Conservation (phyloP, 2,329 filamentous ascomycete species). For the Diaporthe sp. region DNA sequence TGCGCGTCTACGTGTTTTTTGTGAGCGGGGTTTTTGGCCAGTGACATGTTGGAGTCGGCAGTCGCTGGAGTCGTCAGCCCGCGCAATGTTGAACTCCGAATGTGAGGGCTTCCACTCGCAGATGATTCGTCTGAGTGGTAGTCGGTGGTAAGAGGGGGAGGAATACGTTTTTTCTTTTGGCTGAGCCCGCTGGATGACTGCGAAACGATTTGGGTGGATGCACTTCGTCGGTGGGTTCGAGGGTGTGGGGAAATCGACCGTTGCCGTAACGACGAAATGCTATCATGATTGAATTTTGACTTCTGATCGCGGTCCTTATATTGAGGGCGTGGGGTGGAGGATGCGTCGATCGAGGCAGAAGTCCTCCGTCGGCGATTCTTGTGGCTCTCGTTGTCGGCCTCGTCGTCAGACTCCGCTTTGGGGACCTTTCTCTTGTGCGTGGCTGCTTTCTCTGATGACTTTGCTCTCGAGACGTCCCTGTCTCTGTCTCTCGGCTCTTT, state of each 20-base stretch:
- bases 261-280: constrained; percentile 50
- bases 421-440: constrained; percentile 68
- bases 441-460: constrained; percentile 61
- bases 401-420: constrained; percentile 71
- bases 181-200: constrained; percentile 68
- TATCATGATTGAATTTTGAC: constrained; percentile 52
- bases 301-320: constrained; percentile 49
- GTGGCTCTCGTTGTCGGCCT: constrained; percentile 65
- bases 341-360: constrained; percentile 56
- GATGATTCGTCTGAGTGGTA: constrained; percentile 79
- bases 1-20: constrained; percentile 94
- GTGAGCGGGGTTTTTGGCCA: constrained; percentile 77
- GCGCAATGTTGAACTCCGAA: constrained; percentile 70
- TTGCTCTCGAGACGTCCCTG: constrained; percentile 46
- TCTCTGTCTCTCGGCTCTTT: constrained; percentile 33
- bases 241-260: constrained; percentile 73
- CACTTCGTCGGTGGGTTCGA: constrained; percentile 72
- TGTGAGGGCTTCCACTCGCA: constrained; percentile 71
- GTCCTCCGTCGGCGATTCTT: constrained; percentile 69
- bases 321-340: constrained; percentile 33
- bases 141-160: constrained; percentile 73
- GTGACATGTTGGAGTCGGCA: constrained; percentile 73
- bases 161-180: constrained; percentile 73
- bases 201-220: constrained; percentile 73
- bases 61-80: constrained; percentile 69